Conservation (phyloP, 352 stramenopile genomes). For the Globisporangium canariense region DNA sequence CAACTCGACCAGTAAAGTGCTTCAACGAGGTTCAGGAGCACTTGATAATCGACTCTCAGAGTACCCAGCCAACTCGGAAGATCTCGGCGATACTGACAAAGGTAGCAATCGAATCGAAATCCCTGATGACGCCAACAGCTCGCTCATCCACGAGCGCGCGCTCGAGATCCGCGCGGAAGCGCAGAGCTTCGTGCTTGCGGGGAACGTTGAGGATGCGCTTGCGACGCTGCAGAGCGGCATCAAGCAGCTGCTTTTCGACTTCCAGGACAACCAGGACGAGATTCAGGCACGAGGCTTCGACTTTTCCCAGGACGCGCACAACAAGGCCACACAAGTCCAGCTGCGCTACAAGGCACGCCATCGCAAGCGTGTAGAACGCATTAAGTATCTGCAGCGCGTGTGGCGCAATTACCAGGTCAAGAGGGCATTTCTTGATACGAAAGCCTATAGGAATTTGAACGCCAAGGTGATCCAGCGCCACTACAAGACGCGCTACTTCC, state of each 20-base stretch:
- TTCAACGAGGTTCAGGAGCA: background rate
- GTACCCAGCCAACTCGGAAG: background rate
- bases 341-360: slow-evolving; percentile 32
- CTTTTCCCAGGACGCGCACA: slow-evolving; percentile 39
- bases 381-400: slow-evolving; percentile 32
- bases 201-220: slow-evolving; percentile 34
- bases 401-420: slow-evolving; percentile 30
- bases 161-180: slow-evolving; percentile 22
- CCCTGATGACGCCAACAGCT: background rate
- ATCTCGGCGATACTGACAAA: background rate
- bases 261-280: slow-evolving; percentile 33
- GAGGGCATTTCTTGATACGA: slow-evolving; percentile 4
- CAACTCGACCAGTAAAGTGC: background rate
- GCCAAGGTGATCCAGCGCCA: slow-evolving; percentile 30
- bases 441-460: slow-evolving; percentile 23
- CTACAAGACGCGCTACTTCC: slow-evolving; percentile 28
- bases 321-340: slow-evolving; percentile 31
- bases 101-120: background rate
- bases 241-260: slow-evolving; percentile 34
- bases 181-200: slow-evolving; percentile 16
- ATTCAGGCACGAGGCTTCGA: slow-evolving; percentile 32
- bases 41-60: background rate
- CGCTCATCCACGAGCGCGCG: slow-evolving; percentile 16
- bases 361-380: slow-evolving; percentile 21
- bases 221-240: slow-evolving; percentile 46